Evolutionary conservation across 768 basidiomycete genomes (phyloP), one percentile per base, ranked within the genome.

Genomic region (Termitomyces heimii): DNA sequence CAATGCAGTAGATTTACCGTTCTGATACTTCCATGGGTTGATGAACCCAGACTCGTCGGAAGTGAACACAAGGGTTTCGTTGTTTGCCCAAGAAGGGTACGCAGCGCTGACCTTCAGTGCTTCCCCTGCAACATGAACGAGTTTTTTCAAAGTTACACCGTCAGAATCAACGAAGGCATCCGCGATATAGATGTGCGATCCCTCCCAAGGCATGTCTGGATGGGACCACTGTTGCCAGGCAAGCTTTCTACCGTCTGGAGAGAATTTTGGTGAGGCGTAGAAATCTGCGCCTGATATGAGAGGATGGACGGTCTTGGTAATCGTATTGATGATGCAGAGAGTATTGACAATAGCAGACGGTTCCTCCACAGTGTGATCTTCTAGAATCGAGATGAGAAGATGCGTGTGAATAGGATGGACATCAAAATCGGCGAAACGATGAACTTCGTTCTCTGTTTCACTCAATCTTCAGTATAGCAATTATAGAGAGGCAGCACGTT

Each of bases 271-370:
- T 77, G 78, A 28, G 78, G 85, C 76, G 67, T 92, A 93, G 71
- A 92, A 92, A 65, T 91, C 88, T 5, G 82, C 82, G 5, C 85
- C 88, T 0, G 75, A 70, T 1, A 71, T 48, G 40, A 91, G 68
- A 5, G 78, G 68, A 7, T 73, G 67, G 2, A 86, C 66, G 0
- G 70, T 68, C 60, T 79, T 75, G 4, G 73, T 70, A 2, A 61
- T 56, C 0, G 77, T 76, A 67, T 86, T 73, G 62, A 92, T 77
- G 53, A 84, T 64, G 52, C 76, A 76, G 34, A 93, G 78, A 0
- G 75, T 76, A 56, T 79, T 91, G 28, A 80, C 73, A 20, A 88
- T 76, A 24, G 77, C 65, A 4, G 80, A 65, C 0, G 85, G 83
- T 3, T 64, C 69, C 40, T 76, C 77, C 43, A 70, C 64, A 0